Base-by-base conservation (phyloP, 1,284 basidiomycete species). In the Lignosus rhinocerotis region DNA sequence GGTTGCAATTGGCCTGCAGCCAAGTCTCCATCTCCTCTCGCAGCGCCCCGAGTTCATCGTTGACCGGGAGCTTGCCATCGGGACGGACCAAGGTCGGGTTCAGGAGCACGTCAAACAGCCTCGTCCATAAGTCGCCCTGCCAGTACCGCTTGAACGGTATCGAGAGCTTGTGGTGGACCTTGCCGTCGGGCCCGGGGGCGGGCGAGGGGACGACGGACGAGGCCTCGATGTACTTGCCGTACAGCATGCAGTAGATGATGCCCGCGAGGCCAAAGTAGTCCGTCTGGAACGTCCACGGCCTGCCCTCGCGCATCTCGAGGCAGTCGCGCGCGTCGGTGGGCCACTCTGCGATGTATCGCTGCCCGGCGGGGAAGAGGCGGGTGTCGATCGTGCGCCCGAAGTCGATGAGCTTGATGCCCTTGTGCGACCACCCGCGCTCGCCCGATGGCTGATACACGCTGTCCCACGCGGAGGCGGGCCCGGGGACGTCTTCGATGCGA, bases 211-310 rank as follows among this genome's bases (percentile, higher is more conserved):
- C 73, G 43, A 90, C 75, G 6, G 86, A 79, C 47, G 79, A 80
- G 3, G 84, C 85, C 66, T 92, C 87, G 71, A 98, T 94, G 76
- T 98, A 97, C 74, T 93, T 93, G 25, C 96, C 96, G 70, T 96
- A 98, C 30, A 99, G 83, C 82, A 99, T 87, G 77, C 94, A 97
- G 76, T 95, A 96, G 33, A 94, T 84, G 66, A 99, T 90, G 46
- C 93, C 88, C 0, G 94, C 94, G 17, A 98, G 82, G 16, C 97
- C 97, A 70, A 88, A 94, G 75, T 99, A 99, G 75, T 99, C 97
- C 1, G 94, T 87, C 73, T 99, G 91, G 75, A 86, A 98, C 50
- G 89, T 95, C 94, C 96, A 99, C 1, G 92, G 83, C 43, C 80
- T 78, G 25, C 86, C 84, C 70, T 92, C 86, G 46, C 93, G 85